Conservation (phyloP, 768 basidiomycete genomes). For the Candolleomyces efflorescens region DNA sequence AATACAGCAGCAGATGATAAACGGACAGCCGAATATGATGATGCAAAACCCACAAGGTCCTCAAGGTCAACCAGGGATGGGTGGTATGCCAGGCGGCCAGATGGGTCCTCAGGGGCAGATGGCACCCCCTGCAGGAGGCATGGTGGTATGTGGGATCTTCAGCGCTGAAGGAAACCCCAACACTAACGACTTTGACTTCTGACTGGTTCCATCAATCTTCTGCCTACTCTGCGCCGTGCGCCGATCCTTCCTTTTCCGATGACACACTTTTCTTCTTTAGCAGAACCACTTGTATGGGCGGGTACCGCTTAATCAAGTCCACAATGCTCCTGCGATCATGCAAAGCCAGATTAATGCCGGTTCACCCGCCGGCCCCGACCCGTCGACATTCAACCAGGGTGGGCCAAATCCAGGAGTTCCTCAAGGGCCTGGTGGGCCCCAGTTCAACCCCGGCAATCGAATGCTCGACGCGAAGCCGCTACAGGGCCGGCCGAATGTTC, state of each 20-base stretch:
- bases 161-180: not conserved
- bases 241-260: not conserved
- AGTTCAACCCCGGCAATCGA: conserved; percentile 17
- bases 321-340: conserved; percentile 21
- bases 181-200: not conserved
- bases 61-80: conserved; percentile 29
- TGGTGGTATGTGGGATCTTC: conserved; percentile 18
- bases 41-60: conserved; percentile 23
- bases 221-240: not conserved
- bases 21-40: conserved; percentile 26
- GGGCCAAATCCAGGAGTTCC: conserved; percentile 24
- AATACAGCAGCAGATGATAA: conserved; percentile 20
- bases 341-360: conserved; percentile 11
- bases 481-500: conserved; percentile 35
- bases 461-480: conserved; percentile 29
- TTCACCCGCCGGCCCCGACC: conserved; percentile 24
- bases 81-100: conserved; percentile 33
- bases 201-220: not conserved
- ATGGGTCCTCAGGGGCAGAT: conserved; percentile 22
- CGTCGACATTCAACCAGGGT: conserved; percentile 33
- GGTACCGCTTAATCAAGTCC: conserved; percentile 23
- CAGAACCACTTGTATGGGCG: conserved; percentile 19
- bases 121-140: conserved; percentile 9
- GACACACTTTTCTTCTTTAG: not conserved
- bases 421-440: too few relatives aligned